phyloP scores from a whole-genome alignment of 1,139 yeast species.

The Trichomonascaceae sp. region DNA sequence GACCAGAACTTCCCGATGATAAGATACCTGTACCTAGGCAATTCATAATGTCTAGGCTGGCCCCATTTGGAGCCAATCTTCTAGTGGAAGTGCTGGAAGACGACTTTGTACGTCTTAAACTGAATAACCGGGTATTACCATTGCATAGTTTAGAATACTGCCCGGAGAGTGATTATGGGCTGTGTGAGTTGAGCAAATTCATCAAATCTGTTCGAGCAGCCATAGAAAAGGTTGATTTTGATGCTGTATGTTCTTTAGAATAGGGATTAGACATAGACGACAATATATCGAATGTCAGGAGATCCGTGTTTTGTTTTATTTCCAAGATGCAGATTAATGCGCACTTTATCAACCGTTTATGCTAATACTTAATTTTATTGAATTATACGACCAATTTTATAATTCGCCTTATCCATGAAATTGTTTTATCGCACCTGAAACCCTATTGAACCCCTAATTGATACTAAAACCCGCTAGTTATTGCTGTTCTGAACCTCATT shows the following conservation, averaged over 20 bases:
- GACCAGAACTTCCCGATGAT: slow-evolving; percentile 32
- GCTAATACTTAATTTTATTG: not conserved
- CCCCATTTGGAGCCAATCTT: slow-evolving; percentile 41
- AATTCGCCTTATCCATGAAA: not conserved
- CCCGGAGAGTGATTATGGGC: slow-evolving; percentile 31
- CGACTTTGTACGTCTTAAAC: slow-evolving; percentile 30
- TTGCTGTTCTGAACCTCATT: slow-evolving; percentile 43
- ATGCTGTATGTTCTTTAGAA: slow-evolving; percentile 32
- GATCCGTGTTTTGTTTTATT: no score
- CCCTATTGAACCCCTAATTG: not conserved
- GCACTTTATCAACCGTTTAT: no score
- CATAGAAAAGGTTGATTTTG: slow-evolving; percentile 30
- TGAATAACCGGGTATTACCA: slow-evolving; percentile 39
- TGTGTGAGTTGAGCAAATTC: slow-evolving; percentile 34
- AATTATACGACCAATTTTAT: not conserved
- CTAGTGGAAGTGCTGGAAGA: slow-evolving; percentile 35
- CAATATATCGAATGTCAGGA: not conserved
- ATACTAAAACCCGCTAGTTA: not conserved
- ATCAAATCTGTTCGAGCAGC: slow-evolving; percentile 31
- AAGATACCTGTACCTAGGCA: slow-evolving; percentile 37
- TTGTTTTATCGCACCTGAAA: not conserved
- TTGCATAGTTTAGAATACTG: slow-evolving; percentile 33
- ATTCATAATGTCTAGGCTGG: slow-evolving; percentile 36
- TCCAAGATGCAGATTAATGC: no score
- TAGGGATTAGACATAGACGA: not conserved